Conservation (phyloP, 495 filamentous ascomycete genomes). For the Aspergillus hancockii region DNA sequence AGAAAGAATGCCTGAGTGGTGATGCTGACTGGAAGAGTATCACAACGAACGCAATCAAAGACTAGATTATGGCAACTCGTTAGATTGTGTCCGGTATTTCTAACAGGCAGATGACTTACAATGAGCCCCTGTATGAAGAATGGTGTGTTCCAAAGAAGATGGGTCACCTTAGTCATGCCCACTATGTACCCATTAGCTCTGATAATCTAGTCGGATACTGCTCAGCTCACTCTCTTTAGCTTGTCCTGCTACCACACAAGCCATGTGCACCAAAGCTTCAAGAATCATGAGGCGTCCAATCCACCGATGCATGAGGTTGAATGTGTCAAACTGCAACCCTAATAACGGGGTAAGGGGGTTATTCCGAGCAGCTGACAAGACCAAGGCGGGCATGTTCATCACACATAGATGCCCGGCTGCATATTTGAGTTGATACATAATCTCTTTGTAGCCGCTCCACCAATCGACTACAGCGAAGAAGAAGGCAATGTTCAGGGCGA, state of each 20-base stretch:
- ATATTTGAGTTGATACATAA: conserved; percentile 43
- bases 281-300: conserved; percentile 39
- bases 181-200: conserved; percentile 11
- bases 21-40: conserved; percentile 53
- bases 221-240: conserved; percentile 29
- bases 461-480: conserved; percentile 42
- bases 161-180: conserved; percentile 27
- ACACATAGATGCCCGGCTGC: conserved; percentile 43
- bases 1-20: conserved; percentile 57
- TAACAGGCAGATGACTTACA: conserved; percentile 24
- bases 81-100: not conserved
- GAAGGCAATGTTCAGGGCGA: conserved; percentile 39
- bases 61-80: conserved; percentile 17
- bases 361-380: conserved; percentile 45
- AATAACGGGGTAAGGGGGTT: conserved; percentile 41
- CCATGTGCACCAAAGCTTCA: conserved; percentile 39
- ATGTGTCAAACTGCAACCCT: conserved; percentile 43
- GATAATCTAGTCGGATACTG: not conserved
- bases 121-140: conserved; percentile 40
- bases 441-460: conserved; percentile 33
- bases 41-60: conserved; percentile 45
- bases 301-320: conserved; percentile 51
- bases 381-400: conserved; percentile 43
- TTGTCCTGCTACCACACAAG: conserved; percentile 32
- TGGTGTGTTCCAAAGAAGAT: conserved; percentile 33